Evolutionary conservation across 2,329 filamentous ascomycete genomes (phyloP), one percentile per base, ranked within the genome.

Genomic region (Fusarium torulosum): DNA sequence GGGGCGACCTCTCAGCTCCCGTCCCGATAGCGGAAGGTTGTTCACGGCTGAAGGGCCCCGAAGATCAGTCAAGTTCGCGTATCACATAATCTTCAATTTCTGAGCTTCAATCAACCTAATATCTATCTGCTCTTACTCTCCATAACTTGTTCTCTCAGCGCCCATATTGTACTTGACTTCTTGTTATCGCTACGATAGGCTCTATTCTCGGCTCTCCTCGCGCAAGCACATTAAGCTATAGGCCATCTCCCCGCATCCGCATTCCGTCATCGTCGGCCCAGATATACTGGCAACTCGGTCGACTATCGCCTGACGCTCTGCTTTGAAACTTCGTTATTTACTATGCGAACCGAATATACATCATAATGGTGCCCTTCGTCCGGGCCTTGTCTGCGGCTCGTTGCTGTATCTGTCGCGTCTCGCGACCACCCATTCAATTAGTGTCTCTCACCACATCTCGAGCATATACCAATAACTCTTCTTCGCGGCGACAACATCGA

Each of bases 201-300:
- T 60, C 52, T 49, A n/a, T 44, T 45, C 35, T 59, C 53, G 51
- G 63, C 54, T 44, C 42, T 45, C 53, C 43, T 51, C 52, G 43
- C 46, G 61, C 60, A 31, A 58, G 62, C 64, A 57, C 52, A 45
- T 61, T 57, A 64, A 73, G 58, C 64, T 69, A 62, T 37, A 47
- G 52, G 54, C 53, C 43, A 25, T 54, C 40, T 44, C 68, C 71
- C 72, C 72, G 72, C 71, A 72, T 70, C 59, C 70, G 70, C 69
- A 72, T 70, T 59, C 46, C 63, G 63, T 71, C 69, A 69, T 73
- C 61, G 59, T 72, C 61, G 51, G 44, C 63, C 55, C 59, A 69
- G 62, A 59, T 57, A 60, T 53, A 60, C 47, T 51, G 29, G 29
- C 54, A 61, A 55, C 43, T 73, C 64, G 59, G 63, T 61, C 62